Evolutionary conservation across 495 filamentous ascomycete species (phyloP).

Genomic region (Penicillium dipodomyicola): DNA sequence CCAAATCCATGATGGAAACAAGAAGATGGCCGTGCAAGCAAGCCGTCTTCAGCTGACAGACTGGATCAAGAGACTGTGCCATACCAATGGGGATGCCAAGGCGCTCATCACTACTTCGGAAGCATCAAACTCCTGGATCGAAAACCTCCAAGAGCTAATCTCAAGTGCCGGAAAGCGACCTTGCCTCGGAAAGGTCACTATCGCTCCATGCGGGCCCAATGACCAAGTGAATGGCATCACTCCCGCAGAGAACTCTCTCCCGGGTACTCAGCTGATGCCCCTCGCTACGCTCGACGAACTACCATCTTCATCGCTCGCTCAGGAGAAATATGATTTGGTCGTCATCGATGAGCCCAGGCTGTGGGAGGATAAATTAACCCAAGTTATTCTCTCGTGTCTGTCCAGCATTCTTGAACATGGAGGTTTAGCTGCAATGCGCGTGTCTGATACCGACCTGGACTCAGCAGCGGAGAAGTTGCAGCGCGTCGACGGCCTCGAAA

Average conservation of each 20-base stretch:
- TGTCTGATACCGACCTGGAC: slow-evolving; percentile 6
- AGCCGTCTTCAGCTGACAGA: slow-evolving; percentile 15
- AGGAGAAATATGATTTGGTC: slow-evolving; percentile 14
- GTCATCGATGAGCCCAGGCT: slow-evolving; percentile 16
- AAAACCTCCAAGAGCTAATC: slow-evolving; percentile 2
- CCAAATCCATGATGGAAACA: slow-evolving; percentile 1
- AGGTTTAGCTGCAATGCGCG: slow-evolving; percentile 16
- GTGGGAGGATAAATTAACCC: slow-evolving; percentile 3
- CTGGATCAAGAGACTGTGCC: slow-evolving; percentile 22
- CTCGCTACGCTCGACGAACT: slow-evolving; percentile 11
- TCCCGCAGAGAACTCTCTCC: not conserved
- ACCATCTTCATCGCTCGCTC: slow-evolving; percentile 10
- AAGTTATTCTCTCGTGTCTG: slow-evolving; percentile 5
- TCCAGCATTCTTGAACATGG: slow-evolving; percentile 11
- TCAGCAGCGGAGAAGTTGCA: slow-evolving; percentile 6
- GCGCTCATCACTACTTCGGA: slow-evolving; percentile 12
- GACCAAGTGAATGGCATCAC: not conserved
- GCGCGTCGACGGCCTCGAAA: slow-evolving; percentile 7
- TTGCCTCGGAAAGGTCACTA: slow-evolving; percentile 15
- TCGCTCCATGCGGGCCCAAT: slow-evolving; percentile 7
- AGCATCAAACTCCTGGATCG: slow-evolving; percentile 7
- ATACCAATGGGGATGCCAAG: slow-evolving; percentile 20
- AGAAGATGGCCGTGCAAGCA: slow-evolving; percentile 7
- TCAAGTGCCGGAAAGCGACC: slow-evolving; percentile 14
- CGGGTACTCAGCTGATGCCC: slow-evolving; percentile 5